phyloP scores from a whole-genome alignment of 2,329 filamentous ascomycete genomes.

The Cadophora luteo-olivacea region DNA sequence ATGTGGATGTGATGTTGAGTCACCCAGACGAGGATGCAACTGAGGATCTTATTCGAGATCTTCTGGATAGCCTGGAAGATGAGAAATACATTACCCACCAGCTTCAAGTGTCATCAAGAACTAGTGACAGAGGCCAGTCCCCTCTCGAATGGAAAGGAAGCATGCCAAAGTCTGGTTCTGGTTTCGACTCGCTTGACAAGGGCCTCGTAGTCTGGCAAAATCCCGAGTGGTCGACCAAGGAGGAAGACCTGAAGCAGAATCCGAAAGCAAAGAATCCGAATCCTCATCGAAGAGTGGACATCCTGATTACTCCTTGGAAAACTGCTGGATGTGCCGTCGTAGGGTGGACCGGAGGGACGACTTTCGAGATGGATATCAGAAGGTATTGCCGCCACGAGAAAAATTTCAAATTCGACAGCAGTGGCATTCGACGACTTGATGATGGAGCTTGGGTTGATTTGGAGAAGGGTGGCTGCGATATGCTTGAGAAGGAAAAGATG shows the following conservation, averaged over 20 bases:
- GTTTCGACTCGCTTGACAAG: slow-evolving; percentile 91
- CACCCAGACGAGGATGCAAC: slow-evolving; percentile 77
- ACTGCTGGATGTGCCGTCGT: slow-evolving; percentile 87
- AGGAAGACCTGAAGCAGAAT: slow-evolving; percentile 40
- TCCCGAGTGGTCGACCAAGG: slow-evolving; percentile 55
- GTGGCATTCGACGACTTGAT: slow-evolving; percentile 73
- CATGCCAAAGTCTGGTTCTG: slow-evolving; percentile 51
- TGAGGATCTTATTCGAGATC: slow-evolving; percentile 69
- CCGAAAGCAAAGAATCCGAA: slow-evolving; percentile 66
- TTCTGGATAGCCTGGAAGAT: slow-evolving; percentile 74
- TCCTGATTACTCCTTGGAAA: slow-evolving; percentile 88
- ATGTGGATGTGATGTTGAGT: slow-evolving; percentile 86
- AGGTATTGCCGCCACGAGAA: slow-evolving; percentile 77
- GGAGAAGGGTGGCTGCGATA: slow-evolving; percentile 62
- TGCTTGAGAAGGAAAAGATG: slow-evolving; percentile 77
- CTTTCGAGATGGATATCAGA: slow-evolving; percentile 86
- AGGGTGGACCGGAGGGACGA: slow-evolving; percentile 88
- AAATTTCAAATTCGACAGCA: slow-evolving; percentile 88
- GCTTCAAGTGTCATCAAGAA: slow-evolving; percentile 71
- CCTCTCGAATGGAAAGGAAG: slow-evolving; percentile 60
- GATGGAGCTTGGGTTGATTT: slow-evolving; percentile 76
- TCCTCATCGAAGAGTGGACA: slow-evolving; percentile 85
- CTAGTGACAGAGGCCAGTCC: slow-evolving; percentile 74
- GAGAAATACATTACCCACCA: slow-evolving; percentile 81
- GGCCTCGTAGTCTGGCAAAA: slow-evolving; percentile 92